Evolutionary conservation across 768 basidiomycete species (phyloP).

Genomic region (Coprinellus aureogranulatus): DNA sequence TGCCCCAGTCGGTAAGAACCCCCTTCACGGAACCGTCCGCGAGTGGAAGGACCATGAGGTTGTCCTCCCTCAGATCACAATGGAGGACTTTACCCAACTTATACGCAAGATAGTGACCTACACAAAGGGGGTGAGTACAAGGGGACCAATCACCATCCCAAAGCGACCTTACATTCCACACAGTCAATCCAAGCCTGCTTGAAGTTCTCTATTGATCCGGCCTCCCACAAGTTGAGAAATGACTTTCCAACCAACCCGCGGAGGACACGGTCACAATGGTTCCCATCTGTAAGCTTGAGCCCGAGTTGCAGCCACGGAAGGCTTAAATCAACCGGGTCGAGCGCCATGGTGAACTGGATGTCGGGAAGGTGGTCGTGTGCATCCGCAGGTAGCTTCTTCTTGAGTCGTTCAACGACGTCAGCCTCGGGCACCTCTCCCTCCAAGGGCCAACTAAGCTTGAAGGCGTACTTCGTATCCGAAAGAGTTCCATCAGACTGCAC

Average conservation of each 20-base stretch:
- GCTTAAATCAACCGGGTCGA: neutral
- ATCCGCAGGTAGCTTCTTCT: neutral
- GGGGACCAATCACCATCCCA: neutral
- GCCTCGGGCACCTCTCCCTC: neutral
- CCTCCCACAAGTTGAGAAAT: constrained; percentile 22
- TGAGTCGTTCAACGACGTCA: neutral
- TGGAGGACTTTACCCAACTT: constrained; percentile 24
- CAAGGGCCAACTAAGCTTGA: neutral
- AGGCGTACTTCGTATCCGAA: neutral
- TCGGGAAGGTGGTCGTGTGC: neutral
- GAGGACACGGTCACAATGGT: constrained; percentile 10
- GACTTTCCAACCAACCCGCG: constrained; percentile 17
- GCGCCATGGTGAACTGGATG: neutral
- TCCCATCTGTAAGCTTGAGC: neutral
- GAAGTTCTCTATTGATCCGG: constrained; percentile 21
- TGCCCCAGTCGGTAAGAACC: constrained; percentile 28
- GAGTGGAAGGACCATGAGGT: constrained; percentile 22
- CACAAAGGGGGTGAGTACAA: neutral
- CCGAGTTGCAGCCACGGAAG: constrained; percentile 12
- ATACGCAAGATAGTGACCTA: constrained; percentile 26
- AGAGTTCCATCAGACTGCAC: neutral
- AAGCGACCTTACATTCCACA: constrained; percentile 27
- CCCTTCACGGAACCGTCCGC: constrained; percentile 10
- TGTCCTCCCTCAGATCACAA: constrained; percentile 29
- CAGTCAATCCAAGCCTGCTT: constrained; percentile 26